Base-by-base conservation (phyloP, 768 basidiomycete genomes). In the Ephemerocybe angulata region DNA sequence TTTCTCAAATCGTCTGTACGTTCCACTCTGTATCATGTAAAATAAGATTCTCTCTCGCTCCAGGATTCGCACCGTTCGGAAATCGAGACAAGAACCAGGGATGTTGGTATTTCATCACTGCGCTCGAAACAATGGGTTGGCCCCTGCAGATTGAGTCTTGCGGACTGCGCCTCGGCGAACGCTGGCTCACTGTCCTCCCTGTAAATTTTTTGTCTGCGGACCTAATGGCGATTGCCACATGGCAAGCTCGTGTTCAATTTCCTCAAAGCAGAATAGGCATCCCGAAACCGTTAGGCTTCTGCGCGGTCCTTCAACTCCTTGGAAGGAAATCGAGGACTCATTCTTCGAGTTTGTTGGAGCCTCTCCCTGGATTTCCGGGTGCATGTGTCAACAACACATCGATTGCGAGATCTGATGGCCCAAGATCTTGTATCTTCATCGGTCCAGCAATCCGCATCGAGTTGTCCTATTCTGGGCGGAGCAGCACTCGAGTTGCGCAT, bases 1-100 rank as follows among this genome's bases (percentile, higher is more conserved):
- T 55, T 53, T 46, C 24, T 11, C 29, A 56, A 59, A 51, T 52
- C 53, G 55, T 47, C 55, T 64, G 66, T 67, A 67, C 63, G 67
- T 70, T 59, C 59, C 53, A 60, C 60, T 49, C 54, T 59, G 57
- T 58, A 49, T 48, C 40, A 54, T 56, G 59, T 59, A 55, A 49
- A 50, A 50, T 55, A 55, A n/a, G 19, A 42, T 27, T 24, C 44
- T 29, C 10, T 48, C 11, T 40, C 22, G 27, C 33, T 25, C 25
- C 27, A 49, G 47, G 47, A 49, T 31, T 49, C 47, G 47, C 29
- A 15, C 2, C 33, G 28, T 49, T 49, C 47, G 47, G 47, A 49
- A 19, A 15, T 8, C 24, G 47, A 19, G 47, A 49, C 47, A 19
- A 49, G 29, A 33, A 29, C 47, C 47, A 49, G 47, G 47, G 27